phyloP scores from a whole-genome alignment of 805 yeast genomes.

The Zygotorulaspora florentina region DNA sequence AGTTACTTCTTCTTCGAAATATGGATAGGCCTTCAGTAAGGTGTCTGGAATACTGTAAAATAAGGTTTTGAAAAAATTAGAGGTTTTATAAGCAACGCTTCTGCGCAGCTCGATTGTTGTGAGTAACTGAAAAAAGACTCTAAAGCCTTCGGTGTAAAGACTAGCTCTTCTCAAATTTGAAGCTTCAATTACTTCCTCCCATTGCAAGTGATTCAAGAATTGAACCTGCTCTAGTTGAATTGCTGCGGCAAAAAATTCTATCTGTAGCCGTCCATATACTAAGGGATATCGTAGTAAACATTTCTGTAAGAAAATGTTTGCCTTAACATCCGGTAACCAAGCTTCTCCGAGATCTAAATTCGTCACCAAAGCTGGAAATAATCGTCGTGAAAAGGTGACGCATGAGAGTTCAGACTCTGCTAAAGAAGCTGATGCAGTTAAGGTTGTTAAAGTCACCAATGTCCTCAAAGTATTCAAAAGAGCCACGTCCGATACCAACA shows the following conservation, averaged over 20 bases:
- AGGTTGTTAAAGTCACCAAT: constrained; percentile 17
- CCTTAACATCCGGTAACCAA: constrained; percentile 18
- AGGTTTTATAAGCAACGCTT: constrained; percentile 25
- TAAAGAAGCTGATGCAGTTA: constrained; percentile 21
- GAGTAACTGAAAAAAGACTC: constrained; percentile 33
- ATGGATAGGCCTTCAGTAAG: constrained; percentile 21
- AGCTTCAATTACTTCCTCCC: constrained; percentile 13
- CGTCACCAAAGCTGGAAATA: constrained; percentile 18
- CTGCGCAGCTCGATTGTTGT: constrained; percentile 25
- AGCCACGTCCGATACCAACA: constrained; percentile 24
- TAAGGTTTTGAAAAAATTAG: constrained; percentile 33
- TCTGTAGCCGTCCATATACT: constrained; percentile 21
- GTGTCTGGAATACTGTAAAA: constrained; percentile 28
- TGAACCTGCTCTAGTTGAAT: constrained; percentile 32
- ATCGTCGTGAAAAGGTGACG: constrained; percentile 21
- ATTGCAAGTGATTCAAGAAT: constrained; percentile 27
- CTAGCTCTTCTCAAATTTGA: constrained; percentile 26
- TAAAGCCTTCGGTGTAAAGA: constrained; percentile 38
- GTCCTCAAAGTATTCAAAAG: constrained; percentile 25
- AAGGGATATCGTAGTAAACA: constrained; percentile 18
- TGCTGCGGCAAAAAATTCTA: constrained; percentile 32
- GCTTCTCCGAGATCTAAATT: constrained; percentile 23
- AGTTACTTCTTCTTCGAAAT: constrained; percentile 25
- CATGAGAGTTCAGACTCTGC: constrained; percentile 14
- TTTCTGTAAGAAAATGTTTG: constrained; percentile 16